phyloP scores from a whole-genome alignment of 495 filamentous ascomycete genomes.

The Choiromyces venosus region DNA sequence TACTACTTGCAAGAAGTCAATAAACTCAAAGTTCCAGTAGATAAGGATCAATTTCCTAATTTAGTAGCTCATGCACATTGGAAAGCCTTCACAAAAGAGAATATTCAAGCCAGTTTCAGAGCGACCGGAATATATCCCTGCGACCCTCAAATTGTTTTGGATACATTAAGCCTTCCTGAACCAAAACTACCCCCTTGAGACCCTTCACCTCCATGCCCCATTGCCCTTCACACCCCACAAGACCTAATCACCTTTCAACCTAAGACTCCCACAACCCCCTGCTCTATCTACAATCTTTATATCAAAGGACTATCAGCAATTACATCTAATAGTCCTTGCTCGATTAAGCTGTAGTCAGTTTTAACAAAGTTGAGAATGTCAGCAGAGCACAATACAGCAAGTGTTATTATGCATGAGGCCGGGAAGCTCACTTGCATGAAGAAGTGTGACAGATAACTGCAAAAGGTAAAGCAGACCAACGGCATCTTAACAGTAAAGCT shows the following conservation, averaged over 20 bases:
- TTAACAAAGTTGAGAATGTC: background rate
- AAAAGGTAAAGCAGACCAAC: background rate
- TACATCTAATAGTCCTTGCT: background rate
- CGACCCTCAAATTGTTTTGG: too few species aligned
- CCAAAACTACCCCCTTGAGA: background rate
- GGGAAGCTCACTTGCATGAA: too few species aligned
- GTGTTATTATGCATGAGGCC: slow-evolving; percentile 4
- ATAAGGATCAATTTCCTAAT: too few species aligned
- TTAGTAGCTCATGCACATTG: background rate
- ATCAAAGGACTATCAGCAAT: background rate
- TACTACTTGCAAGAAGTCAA: too few species aligned
- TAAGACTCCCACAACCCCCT: background rate
- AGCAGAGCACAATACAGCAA: background rate
- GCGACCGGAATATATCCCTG: too few species aligned
- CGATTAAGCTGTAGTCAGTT: background rate
- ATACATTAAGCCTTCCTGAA: too few species aligned
- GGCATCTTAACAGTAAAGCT: background rate
- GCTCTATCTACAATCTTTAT: background rate
- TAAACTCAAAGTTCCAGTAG: too few species aligned
- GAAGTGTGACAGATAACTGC: background rate
- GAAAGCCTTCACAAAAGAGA: background rate
- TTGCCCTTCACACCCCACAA: background rate
- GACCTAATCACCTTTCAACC: too few species aligned
- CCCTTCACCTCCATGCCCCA: background rate
- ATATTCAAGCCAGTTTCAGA: too few species aligned